A percentile compares a stretch with the other conserved stretches of the same genome.
Evolutionary conservation across 1,284 basidiomycete species (phyloP).

Genomic region (Ustilago shanxiensis): DNA sequence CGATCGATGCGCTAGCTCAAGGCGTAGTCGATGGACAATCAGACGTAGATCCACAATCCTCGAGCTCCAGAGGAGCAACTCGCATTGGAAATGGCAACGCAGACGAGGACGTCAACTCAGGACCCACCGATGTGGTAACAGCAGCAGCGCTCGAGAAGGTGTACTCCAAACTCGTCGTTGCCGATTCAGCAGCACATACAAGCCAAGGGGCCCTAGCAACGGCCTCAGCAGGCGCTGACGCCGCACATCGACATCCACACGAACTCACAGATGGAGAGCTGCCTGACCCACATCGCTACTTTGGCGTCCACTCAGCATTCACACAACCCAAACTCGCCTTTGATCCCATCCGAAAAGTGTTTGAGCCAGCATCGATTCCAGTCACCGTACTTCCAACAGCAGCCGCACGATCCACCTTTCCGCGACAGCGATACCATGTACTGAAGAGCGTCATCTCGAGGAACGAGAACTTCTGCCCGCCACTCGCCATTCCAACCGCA

Average conservation of each 20-base stretch:
- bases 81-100: not conserved
- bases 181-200: slow-evolving; percentile 52
- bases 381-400: slow-evolving; percentile 56
- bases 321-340: slow-evolving; percentile 94
- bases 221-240: slow-evolving; percentile 1
- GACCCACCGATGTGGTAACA: slow-evolving; percentile 56
- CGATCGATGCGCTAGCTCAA: slow-evolving; percentile 65
- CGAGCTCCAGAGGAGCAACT: slow-evolving; percentile 1
- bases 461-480: slow-evolving; percentile 68
- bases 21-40: slow-evolving; percentile 61
- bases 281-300: slow-evolving; percentile 85
- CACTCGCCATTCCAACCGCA: slow-evolving; percentile 49
- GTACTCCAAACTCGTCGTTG: slow-evolving; percentile 64
- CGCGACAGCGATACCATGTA: slow-evolving; percentile 60
- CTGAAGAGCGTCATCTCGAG: slow-evolving; percentile 61
- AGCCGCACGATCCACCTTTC: slow-evolving; percentile 41
- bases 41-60: slow-evolving; percentile 13
- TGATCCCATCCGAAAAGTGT: slow-evolving; percentile 84
- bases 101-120: not conserved
- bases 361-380: slow-evolving; percentile 73
- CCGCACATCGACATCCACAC: slow-evolving; percentile 27
- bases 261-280: slow-evolving; percentile 72
- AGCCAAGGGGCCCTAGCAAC: not conserved
- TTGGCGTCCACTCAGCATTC: slow-evolving; percentile 88
- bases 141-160: slow-evolving; percentile 57